Base-by-base conservation (phyloP, 208 protist genomes). In the Crithidia acanthocephali region DNA sequence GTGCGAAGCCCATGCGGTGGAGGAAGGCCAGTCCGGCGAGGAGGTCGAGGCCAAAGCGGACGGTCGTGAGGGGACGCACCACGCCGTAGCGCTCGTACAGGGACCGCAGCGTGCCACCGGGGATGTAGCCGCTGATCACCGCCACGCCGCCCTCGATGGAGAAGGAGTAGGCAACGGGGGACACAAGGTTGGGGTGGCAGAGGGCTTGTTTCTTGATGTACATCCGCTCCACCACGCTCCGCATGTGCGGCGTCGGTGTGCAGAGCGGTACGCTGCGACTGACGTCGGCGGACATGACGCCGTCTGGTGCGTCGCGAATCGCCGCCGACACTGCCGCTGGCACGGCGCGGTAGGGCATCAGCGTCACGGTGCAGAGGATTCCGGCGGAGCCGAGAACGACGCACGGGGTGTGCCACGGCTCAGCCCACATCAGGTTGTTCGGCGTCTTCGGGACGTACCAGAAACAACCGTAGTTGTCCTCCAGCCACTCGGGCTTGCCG, bases 1-100 rank as follows among this genome's bases (percentile, higher is more conserved):
- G 90, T 4, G 83, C 66, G 32, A 92, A 65, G 18, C 84, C 81
- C 33, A 74, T 30, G 0, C 23, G 35, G 66, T 92, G 90, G 4
- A 94, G 60, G 65, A 82, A 87, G 28, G 48, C 66, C 0, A 95
- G 78, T 13, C 76, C 85, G 15, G 72, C 50, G 32, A 89, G 59
- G 50, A 91, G 83, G 28, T 88, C 75, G 10, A 82, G 55, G 11
- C 68, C 73, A 48, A 84, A 94, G 33, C 88, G 78, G 0, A 58
- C 68, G n/a, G 86, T 60, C 0, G 65, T 64, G 25, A 73, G 50
- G 22, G 74, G 69, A 30, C 77, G 48, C 25, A 66, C 10, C 1
- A 47, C 37, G 11, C 69, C 63, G 48, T 84, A 88, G 15, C 72
- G 67, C n/a, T 55, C 15, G 15, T 67, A n/a, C 16, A 68, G 23